Evolutionary conservation across 2,329 filamentous ascomycete genomes (phyloP).

Genomic region (Exophiala alcalophila): DNA sequence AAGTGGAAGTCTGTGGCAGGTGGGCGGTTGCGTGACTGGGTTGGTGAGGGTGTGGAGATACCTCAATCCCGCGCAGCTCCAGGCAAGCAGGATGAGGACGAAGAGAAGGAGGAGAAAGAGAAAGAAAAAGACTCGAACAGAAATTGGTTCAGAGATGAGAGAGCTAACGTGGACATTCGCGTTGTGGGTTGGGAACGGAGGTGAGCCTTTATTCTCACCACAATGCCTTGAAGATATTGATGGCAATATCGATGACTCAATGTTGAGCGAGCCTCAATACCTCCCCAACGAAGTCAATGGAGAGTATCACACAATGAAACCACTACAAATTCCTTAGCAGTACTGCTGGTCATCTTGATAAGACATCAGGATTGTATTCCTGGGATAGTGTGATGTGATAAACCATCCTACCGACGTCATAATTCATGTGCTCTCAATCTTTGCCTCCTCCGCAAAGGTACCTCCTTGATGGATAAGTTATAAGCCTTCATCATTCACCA

Average conservation of each 20-base stretch:
- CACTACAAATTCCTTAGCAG: too few relatives aligned
- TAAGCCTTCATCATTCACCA: too few relatives aligned
- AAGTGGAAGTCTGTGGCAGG: constrained; percentile 12
- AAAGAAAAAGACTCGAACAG: constrained; percentile 32
- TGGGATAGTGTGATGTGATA: too few relatives aligned
- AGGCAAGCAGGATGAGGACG: constrained; percentile 24
- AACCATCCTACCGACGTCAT: too few relatives aligned
- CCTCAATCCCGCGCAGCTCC: constrained; percentile 15
- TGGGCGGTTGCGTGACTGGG: constrained; percentile 11
- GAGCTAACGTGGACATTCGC: constrained; percentile 50
- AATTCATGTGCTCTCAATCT: too few relatives aligned
- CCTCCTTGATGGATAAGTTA: not conserved
- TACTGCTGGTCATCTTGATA: too few relatives aligned
- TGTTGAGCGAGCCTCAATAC: not conserved
- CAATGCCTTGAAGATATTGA: too few relatives aligned
- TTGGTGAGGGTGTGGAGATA: constrained; percentile 13
- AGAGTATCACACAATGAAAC: too few relatives aligned
- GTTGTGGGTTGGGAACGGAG: constrained; percentile 46
- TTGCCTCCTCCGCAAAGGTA: not conserved
- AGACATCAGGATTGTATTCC: too few relatives aligned
- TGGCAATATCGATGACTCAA: too few relatives aligned
- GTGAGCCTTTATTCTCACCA: too few relatives aligned
- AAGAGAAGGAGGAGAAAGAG: constrained; percentile 36
- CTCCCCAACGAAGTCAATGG: too few relatives aligned
- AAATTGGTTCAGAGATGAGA: constrained; percentile 46